Base-by-base conservation (phyloP, 306 rosid species). In the Myrica gale region DNA sequence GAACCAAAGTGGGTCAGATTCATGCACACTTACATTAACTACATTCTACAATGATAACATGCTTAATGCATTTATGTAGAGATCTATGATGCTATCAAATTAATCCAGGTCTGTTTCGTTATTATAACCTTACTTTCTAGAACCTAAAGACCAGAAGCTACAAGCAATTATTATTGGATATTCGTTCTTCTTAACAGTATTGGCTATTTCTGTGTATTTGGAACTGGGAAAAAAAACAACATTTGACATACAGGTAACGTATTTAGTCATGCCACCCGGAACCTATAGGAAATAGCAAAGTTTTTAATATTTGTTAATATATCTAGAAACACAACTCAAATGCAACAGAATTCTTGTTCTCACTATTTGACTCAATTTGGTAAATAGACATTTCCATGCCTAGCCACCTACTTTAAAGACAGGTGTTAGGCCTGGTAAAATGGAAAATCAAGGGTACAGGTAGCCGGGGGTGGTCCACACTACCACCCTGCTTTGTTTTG, bases 1-100 rank as follows among this genome's bases (percentile, higher is more conserved):
- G 71, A 77, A n/a, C 42, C 65, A 20, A 62, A 68, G 10, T 65
- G 48, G 72, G 60, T 80, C 72, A 76, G 69, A 13, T 58, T 45
- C 68, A 60, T 48, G 20, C 54, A 53, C 23, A 39, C 23, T 4
- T n/a, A 42, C 50, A 45, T 56, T 62, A 16, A 44, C 16, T 13
- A 21, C 11, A 19, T 56, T 52, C 1, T 7, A 3, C 16, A 23
- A 62, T n/a, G 15, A 58, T 26, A 42, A 63, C 44, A 73, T 44
- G 43, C 60, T 55, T 47, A 51, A 32, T 61, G 68, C 68, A 32
- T 61, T 19, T 26, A 57, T 20, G 63, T 57, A 9, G 4, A 21
- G 6, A 57, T 37, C 16, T 7, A 16, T 62, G 10, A 62, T 62
- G 9, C 44, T 62, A 62, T 45, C 68, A 62, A 62, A 37, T 62